A percentile compares a stretch with the other conserved stretches of the same genome.
These are phyloP conservation scores for Populus hybrid DNA, from an alignment of 441 rosid genomes.

Conservation along the genomic window DNA sequence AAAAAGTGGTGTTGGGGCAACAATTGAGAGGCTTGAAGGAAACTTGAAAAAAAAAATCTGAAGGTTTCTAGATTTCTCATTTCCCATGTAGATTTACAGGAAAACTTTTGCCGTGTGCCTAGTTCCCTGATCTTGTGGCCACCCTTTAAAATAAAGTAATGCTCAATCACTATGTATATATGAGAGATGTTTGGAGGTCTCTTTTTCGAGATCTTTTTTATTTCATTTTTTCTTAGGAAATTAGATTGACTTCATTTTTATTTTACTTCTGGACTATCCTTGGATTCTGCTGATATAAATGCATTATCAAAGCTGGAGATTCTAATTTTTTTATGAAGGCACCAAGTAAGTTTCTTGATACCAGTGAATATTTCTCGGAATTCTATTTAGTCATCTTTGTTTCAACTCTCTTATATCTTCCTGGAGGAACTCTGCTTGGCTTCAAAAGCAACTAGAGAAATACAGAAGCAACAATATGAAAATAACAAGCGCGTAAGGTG, in stretches of 20 bases:
- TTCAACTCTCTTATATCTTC: no score
- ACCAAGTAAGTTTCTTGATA: no score
- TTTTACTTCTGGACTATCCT: no score
- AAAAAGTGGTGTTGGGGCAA: conserved; percentile 67
- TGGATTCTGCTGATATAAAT: no score
- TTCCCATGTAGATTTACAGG: neutral
- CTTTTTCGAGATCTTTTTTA: neutral
- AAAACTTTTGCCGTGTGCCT: neutral
- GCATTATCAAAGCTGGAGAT: no score
- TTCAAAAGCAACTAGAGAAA: no score
- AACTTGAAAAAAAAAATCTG: conserved; percentile 27
- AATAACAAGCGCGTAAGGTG: no score
- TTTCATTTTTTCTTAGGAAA: neutral
- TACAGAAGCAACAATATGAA: no score
- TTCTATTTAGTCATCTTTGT: no score
- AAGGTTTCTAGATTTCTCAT: neutral
- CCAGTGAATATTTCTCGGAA: no score
- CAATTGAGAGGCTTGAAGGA: conserved; percentile 77
- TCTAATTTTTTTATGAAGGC: no score
- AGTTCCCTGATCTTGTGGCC: neutral
- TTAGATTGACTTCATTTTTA: neutral
- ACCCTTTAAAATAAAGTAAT: neutral
- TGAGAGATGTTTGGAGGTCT: neutral
- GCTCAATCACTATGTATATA: neutral
- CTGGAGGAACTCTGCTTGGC: no score